Conservation (phyloP, 192 early-diverging fungal species). For the Coemansia sp. region DNA sequence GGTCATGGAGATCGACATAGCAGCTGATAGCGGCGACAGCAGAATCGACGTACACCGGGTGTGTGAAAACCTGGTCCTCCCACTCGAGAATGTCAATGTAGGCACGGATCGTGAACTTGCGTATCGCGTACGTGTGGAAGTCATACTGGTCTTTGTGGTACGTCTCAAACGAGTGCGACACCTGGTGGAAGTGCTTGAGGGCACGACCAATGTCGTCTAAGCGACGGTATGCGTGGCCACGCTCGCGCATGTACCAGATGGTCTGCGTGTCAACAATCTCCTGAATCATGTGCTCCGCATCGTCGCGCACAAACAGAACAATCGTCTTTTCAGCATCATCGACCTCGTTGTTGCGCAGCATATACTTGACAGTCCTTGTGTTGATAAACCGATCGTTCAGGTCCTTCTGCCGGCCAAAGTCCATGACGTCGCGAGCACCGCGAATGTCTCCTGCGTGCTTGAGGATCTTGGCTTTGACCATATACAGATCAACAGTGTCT, state of each 20-base stretch:
- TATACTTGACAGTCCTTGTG: constrained; percentile 91
- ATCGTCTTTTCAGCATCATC: constrained; percentile 84
- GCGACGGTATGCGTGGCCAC: constrained; percentile 69
- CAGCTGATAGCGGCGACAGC: constrained; percentile 73
- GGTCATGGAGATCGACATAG: constrained; percentile 53
- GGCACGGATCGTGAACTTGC: constrained; percentile 83
- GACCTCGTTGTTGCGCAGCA: constrained; percentile 79
- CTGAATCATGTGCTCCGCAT: constrained; percentile 65
- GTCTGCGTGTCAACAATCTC: constrained; percentile 92
- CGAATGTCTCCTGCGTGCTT: constrained; percentile 85
- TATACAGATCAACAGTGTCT: constrained; percentile 85
- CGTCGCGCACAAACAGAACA: constrained; percentile 68
- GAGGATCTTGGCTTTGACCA: constrained; percentile 91
- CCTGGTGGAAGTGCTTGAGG: constrained; percentile 84
- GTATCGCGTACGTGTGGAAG: constrained; percentile 91
- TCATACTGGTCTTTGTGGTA: constrained; percentile 93
- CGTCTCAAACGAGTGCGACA: constrained; percentile 78
- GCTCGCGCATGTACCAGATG: constrained; percentile 84
- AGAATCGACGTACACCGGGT: constrained; percentile 71
- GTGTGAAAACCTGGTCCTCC: constrained; percentile 72
- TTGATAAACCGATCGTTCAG: constrained; percentile 95
- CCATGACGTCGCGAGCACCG: constrained; percentile 75
- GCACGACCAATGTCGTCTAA: constrained; percentile 74
- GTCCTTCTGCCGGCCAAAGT: constrained; percentile 85
- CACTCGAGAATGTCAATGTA: constrained; percentile 82